Evolutionary conservation across 1,139 yeast genomes (phyloP), one percentile per base, ranked within the genome.

Genomic region (Debaryomycetaceae sp.): DNA sequence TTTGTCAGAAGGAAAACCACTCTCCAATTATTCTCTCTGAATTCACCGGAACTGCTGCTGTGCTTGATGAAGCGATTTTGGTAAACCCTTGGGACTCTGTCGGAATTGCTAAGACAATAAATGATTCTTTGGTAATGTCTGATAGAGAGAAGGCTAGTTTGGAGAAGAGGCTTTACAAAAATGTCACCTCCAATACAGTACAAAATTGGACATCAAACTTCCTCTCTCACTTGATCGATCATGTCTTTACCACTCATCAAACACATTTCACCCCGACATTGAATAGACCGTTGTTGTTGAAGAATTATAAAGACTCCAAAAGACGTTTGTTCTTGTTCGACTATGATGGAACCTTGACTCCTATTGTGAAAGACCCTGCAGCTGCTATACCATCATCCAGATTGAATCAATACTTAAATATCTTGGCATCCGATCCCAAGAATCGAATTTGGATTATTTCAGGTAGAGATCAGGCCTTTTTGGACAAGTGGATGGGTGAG

Each of bases 41-140:
- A 66, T 93, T 93, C 59, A 87, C 96, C 39, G 99, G 99, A 42
- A 85, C 96, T 3, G 87, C 96, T 0, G 79, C 91, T 4, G 85
- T 87, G 1, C 69, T 93, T 45, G 76, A 76, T 41, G 95, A 88
- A 50, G 89, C 97, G 1, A 76, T 87, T 41, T 80, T 87, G 53
- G 95, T 93, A 35, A 95, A 93, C 57, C 99, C 99, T 11, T 93
- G 97, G 96, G 98, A 93, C 66, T 76, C 95, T 0, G 93, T 88
- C 27, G 96, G 96, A 5, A 93, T 91, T 35, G 95, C 99, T 1
- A 86, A 83, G 55, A 80, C 95, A 6, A 85, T 95, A 44, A 75
- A 90, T 60, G 81, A 79, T 45, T 80, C 91, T 42, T 72, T 93
- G 37, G 53, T 62, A 24, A 72, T 85, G 78, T 55, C 80, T 7